Percentiles rank a stretch among this genome's conserved stretches.
These are phyloP conservation scores for Phaseolus coccineus DNA, from an alignment of 331 rosid genomes.

Conservation along the genomic window DNA sequence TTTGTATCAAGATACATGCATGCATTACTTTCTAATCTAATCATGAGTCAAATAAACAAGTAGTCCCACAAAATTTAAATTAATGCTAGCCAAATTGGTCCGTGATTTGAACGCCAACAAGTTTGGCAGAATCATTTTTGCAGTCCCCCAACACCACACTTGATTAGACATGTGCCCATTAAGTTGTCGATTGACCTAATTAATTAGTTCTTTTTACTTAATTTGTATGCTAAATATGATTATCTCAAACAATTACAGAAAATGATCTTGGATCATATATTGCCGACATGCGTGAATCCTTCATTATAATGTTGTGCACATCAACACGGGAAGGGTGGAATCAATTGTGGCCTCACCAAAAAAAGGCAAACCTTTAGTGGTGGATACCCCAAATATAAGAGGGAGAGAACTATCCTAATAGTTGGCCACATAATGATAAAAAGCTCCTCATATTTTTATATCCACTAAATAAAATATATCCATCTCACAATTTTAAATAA, in stretches of 20 bases:
- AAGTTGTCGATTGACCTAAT: conserved; percentile 38
- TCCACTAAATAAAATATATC: too few relatives aligned
- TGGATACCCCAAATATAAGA: too few relatives aligned
- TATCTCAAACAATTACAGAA: conserved; percentile 4
- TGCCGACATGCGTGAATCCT: conserved; percentile 54
- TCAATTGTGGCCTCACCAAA: conserved; percentile 35
- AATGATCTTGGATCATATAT: conserved; percentile 41
- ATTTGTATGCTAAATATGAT: conserved; percentile 8
- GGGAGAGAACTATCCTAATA: too few relatives aligned
- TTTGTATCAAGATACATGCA: neutral
- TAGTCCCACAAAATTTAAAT: neutral
- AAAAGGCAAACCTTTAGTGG: conserved; percentile 34
- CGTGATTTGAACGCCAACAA: neutral
- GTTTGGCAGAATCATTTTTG: conserved; percentile 31
- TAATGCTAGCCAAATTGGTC: neutral
- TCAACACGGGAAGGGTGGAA: conserved; percentile 26
- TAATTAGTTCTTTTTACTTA: conserved; percentile 1
- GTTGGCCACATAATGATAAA: too few relatives aligned
- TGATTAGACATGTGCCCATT: conserved; percentile 13
- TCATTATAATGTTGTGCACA: conserved; percentile 46
- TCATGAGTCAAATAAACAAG: conserved; percentile 11
- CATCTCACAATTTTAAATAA: too few relatives aligned
- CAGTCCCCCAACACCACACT: neutral
- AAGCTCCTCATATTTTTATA: too few relatives aligned
- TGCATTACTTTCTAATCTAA: neutral